Conservation (phyloP, 345 rosid species). For the Clarkia xantiana region DNA sequence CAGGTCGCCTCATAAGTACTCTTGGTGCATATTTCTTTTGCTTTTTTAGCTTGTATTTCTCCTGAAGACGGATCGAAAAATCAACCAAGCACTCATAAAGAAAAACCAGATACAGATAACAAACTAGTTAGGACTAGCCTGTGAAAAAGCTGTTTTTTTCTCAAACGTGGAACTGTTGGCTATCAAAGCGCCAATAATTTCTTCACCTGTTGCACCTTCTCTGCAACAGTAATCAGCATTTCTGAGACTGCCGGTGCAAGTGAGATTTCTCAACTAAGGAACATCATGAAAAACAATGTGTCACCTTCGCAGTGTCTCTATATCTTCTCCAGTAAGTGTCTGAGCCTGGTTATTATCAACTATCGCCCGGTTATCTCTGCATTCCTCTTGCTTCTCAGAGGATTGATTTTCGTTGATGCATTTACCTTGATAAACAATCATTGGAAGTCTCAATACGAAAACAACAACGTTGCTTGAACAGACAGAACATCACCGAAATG, state of each 20-base stretch:
- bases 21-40: constrained; percentile 93
- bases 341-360: constrained; percentile 82
- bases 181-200: constrained; percentile 81
- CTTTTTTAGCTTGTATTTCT: constrained; percentile 73
- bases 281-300: constrained; percentile 3
- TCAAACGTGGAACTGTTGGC: constrained; percentile 84
- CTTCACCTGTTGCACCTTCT: constrained; percentile 77
- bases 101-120: not conserved
- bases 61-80: constrained; percentile 28
- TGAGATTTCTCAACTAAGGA: not conserved
- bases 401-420: constrained; percentile 21
- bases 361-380: constrained; percentile 53
- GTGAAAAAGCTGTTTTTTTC: constrained; percentile 70
- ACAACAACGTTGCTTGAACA: no score
- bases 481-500: no score
- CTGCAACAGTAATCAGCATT: constrained; percentile 22
- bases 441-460: not conserved
- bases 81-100: constrained; percentile 4
- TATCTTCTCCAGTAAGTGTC: constrained; percentile 59
- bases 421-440: constrained; percentile 17
- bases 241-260: not conserved
- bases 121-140: constrained; percentile 25
- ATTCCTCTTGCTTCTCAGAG: constrained; percentile 29
- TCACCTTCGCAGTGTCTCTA: constrained; percentile 68
- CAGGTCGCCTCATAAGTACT: constrained; percentile 71